A percentile compares a stretch with the other conserved stretches of the same genome.
Conservation (phyloP, 2,329 filamentous ascomycete species). For the Aspergillus melleus region DNA sequence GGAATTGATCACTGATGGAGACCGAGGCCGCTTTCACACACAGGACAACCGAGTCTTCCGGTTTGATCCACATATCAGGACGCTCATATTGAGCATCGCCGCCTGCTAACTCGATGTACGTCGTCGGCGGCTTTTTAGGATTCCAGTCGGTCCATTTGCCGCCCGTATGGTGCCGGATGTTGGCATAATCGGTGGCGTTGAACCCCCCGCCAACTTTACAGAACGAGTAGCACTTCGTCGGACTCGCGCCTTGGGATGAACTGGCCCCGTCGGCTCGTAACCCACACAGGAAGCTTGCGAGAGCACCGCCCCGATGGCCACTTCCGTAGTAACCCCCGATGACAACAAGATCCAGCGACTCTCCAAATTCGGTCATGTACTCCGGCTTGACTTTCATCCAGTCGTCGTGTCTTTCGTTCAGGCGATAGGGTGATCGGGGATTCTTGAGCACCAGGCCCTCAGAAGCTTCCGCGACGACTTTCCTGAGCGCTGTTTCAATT, state of each 20-base stretch:
- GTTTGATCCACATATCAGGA: conserved; percentile 92
- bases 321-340: conserved; percentile 93
- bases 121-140: conserved; percentile 68
- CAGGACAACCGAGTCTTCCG: conserved; percentile 81
- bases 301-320: conserved; percentile 74
- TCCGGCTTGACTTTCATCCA: conserved; percentile 99
- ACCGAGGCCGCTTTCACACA: conserved; percentile 86
- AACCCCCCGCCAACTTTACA: conserved; percentile 98
- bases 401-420: conserved; percentile 89
- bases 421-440: conserved; percentile 77
- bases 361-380: conserved; percentile 95
- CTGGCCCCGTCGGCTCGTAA: conserved; percentile 72
- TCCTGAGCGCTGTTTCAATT: conserved; percentile 76
- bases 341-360: conserved; percentile 84
- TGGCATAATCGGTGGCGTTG: conserved; percentile 77
- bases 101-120: conserved; percentile 79
- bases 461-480: conserved; percentile 80
- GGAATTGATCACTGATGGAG: conserved; percentile 73
- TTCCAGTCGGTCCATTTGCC: conserved; percentile 93
- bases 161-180: conserved; percentile 79
- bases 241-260: conserved; percentile 54
- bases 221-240: conserved; percentile 86
- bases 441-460: conserved; percentile 95
- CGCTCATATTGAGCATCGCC: conserved; percentile 72
- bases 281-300: conserved; percentile 90